A percentile compares a stretch with the other conserved stretches of the same genome.
These are phyloP conservation scores for Suillus placidus DNA, from an alignment of 768 basidiomycete species.

Conservation along the genomic window DNA sequence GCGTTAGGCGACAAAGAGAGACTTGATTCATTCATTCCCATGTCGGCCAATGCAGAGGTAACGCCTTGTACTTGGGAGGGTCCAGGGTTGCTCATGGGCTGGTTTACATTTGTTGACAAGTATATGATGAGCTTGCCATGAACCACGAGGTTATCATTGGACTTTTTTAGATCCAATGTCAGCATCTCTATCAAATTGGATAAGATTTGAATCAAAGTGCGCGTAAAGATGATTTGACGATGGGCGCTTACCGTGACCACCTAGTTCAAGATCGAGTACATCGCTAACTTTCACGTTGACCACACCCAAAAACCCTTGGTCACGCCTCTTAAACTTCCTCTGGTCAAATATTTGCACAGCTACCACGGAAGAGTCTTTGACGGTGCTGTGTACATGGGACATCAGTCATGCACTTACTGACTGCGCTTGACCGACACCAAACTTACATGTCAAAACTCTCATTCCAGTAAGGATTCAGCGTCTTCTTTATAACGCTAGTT, in stretches of 20 bases:
- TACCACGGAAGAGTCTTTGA: slow-evolving; percentile 97
- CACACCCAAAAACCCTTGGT: slow-evolving; percentile 97
- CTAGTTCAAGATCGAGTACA: slow-evolving; percentile 88
- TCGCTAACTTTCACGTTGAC: slow-evolving; percentile 93
- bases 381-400: slow-evolving; percentile 56
- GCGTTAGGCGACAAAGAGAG: slow-evolving; percentile 56
- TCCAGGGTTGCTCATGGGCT: slow-evolving; percentile 84
- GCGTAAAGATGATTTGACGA: slow-evolving; percentile 7
- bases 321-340: slow-evolving; percentile 97
- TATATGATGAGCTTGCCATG: slow-evolving; percentile 98
- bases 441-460: slow-evolving; percentile 96
- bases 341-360: slow-evolving; percentile 99
- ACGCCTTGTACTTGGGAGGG: slow-evolving; percentile 69
- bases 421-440: background rate
- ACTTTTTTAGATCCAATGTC: slow-evolving; percentile 95
- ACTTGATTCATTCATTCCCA: slow-evolving; percentile 62
- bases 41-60: slow-evolving; percentile 59
- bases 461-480: slow-evolving; percentile 95
- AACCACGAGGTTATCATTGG: slow-evolving; percentile 97
- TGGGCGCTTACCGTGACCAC: slow-evolving; percentile 79
- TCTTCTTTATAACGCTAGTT: slow-evolving; percentile 96
- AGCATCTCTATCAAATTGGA: slow-evolving; percentile 74
- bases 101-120: slow-evolving; percentile 86
- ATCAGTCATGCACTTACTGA: background rate
- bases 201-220: slow-evolving; percentile 7